Percentiles rank a stretch among this genome's conserved stretches.
phyloP scores from a whole-genome alignment of 2,329 filamentous ascomycete genomes.

The Fusarium kyushuense region DNA sequence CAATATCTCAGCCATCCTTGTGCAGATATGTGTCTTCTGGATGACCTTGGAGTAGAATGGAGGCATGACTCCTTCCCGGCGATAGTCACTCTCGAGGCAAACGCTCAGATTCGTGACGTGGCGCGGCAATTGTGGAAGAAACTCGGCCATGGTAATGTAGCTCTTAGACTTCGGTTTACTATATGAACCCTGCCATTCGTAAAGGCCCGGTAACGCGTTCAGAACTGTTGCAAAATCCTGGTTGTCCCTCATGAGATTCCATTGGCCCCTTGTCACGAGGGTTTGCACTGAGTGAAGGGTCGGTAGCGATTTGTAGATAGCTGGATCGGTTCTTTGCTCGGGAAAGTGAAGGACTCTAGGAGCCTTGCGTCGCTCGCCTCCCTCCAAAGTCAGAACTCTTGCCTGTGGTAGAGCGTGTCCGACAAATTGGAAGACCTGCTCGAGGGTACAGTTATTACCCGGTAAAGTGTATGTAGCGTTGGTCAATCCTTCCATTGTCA shows the following conservation, averaged over 20 bases:
- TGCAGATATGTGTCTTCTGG: constrained; percentile 73
- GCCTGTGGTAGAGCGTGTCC: constrained; percentile 68
- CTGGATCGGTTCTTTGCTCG: constrained; percentile 35
- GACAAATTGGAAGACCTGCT: constrained; percentile 76
- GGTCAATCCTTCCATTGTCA: constrained; percentile 68
- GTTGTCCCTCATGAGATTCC: constrained; percentile 77
- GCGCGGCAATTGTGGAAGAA: constrained; percentile 68
- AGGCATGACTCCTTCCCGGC: constrained; percentile 71
- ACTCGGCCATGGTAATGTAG: constrained; percentile 75
- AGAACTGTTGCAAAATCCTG: constrained; percentile 73
- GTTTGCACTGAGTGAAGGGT: constrained; percentile 70
- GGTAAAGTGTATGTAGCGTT: constrained; percentile 70
- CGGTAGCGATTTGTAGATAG: constrained; percentile 55
- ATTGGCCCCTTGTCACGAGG: constrained; percentile 79
- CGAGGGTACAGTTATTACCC: constrained; percentile 75
- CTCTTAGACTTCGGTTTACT: constrained; percentile 80
- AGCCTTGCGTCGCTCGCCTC: constrained; percentile 81
- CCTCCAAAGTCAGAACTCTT: constrained; percentile 77
- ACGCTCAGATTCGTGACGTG: constrained; percentile 74
- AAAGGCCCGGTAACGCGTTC: constrained; percentile 73
- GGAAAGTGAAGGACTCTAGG: constrained; percentile 67
- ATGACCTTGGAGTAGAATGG: constrained; percentile 71
- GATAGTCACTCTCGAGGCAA: constrained; percentile 78
- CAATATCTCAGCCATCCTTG: constrained; percentile 69
- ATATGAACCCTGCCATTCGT: constrained; percentile 72